Percentiles rank a stretch among this genome's conserved stretches.
Evolutionary conservation across 1,284 basidiomycete species (phyloP).

Genomic region (Chondrostereum purpureum): DNA sequence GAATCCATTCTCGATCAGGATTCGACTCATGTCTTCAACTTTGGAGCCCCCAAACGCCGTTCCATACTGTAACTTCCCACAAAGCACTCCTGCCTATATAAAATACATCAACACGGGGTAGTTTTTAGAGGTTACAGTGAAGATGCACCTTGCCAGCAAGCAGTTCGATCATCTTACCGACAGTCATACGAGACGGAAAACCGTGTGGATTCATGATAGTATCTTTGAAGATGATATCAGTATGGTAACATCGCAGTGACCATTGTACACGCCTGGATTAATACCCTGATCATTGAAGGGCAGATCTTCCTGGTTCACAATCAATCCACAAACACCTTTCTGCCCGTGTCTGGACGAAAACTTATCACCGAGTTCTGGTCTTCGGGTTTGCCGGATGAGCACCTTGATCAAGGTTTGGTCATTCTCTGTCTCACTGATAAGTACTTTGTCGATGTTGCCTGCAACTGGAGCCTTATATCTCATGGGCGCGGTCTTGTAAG

Average conservation of each 20-base stretch:
- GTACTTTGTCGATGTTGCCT: slow-evolving; percentile 95
- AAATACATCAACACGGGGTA: slow-evolving; percentile 3
- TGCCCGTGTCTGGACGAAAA: slow-evolving; percentile 98
- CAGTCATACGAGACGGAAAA: slow-evolving; percentile 99
- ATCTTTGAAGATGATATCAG: slow-evolving; percentile 43
- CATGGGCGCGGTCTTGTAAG: slow-evolving; percentile 88
- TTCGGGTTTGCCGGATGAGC: slow-evolving; percentile 93
- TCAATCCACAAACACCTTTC: slow-evolving; percentile 97
- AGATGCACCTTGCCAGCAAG: slow-evolving; percentile 84
- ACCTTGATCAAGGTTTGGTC: slow-evolving; percentile 99
- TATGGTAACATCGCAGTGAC: slow-evolving; percentile 1
- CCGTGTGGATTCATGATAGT: slow-evolving; percentile 99
- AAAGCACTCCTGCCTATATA: slow-evolving; percentile 76
- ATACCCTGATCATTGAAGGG: slow-evolving; percentile 99
- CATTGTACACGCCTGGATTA: slow-evolving; percentile 61
- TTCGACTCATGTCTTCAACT: slow-evolving; percentile 98
- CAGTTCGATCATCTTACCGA: slow-evolving; percentile 99
- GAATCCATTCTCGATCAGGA: slow-evolving; percentile 94
- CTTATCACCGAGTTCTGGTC: slow-evolving; percentile 97
- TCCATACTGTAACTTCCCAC: slow-evolving; percentile 85
- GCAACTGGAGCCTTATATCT: slow-evolving; percentile 90
- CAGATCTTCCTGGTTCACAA: slow-evolving; percentile 98
- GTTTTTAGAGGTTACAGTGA: slow-evolving; percentile 2
- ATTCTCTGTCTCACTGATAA: slow-evolving; percentile 93
- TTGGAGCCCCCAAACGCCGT: slow-evolving; percentile 98